These are phyloP conservation scores for Moesziomyces sp. DNA, from an alignment of 1,284 basidiomycete species.

Conservation along the genomic window DNA sequence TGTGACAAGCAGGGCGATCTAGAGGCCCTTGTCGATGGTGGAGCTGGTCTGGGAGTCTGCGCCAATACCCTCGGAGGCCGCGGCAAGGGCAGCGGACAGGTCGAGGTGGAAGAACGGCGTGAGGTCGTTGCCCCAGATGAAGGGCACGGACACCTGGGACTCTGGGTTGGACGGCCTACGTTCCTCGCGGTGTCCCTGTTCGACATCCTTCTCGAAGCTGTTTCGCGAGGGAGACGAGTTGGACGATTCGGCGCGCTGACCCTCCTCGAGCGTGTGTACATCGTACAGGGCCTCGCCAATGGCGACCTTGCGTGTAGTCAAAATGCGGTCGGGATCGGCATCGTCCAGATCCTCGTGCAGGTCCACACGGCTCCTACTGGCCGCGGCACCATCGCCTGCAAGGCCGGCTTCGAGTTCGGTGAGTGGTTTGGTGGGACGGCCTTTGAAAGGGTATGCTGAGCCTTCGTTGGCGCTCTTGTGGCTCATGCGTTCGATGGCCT, in stretches of 20 bases:
- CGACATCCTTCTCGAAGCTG: constrained; percentile 35
- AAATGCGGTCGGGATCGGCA: constrained; percentile 66
- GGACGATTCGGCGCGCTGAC: constrained; percentile 3
- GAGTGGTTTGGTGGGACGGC: constrained; percentile 24
- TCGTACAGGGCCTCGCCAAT: constrained; percentile 33
- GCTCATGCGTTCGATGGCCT: constrained; percentile 41
- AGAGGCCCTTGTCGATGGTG: constrained; percentile 18
- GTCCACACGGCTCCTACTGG: constrained; percentile 65
- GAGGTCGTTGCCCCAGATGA: constrained; percentile 68
- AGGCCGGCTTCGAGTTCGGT: constrained; percentile 69
- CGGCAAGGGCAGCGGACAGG: constrained; percentile 77
- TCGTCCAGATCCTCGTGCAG: constrained; percentile 70
- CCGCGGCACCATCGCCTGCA: constrained; percentile 65
- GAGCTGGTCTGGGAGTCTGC: constrained; percentile 28
- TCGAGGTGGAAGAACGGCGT: constrained; percentile 92
- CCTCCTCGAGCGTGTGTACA: constrained; percentile 16
- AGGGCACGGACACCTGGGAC: constrained; percentile 53
- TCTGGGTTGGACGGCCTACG: constrained; percentile 4
- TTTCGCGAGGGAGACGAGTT: constrained; percentile 10
- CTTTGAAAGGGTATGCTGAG: constrained; percentile 38
- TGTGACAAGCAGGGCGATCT: background rate
- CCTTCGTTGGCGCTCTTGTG: constrained; percentile 43
- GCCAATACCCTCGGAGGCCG: constrained; percentile 70
- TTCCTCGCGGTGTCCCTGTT: constrained; percentile 12
- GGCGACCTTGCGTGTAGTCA: constrained; percentile 9